Percentiles rank a stretch among this genome's conserved stretches.
These are phyloP conservation scores for Kodamaea kaohsiungensis DNA, from an alignment of 805 yeast species.

Conservation along the genomic window DNA sequence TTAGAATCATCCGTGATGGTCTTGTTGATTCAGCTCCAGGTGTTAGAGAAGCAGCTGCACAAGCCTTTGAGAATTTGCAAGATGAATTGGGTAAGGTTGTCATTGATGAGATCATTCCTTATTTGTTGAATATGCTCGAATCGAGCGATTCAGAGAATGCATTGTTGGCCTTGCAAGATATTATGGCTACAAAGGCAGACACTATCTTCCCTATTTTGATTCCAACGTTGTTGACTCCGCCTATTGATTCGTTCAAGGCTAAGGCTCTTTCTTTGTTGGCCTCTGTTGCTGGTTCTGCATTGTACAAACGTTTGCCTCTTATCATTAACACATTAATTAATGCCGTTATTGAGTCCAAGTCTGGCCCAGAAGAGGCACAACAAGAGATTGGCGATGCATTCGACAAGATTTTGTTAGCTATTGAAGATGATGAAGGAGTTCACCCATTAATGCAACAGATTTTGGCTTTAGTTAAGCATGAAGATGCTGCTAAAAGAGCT, in stretches of 20 bases:
- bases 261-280: conserved; percentile 83
- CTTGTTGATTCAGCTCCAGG: conserved; percentile 69
- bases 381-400: conserved; percentile 55
- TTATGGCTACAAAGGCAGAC: conserved; percentile 87
- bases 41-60: conserved; percentile 90
- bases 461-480: conserved; percentile 73
- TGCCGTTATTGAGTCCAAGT: conserved; percentile 45
- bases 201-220: conserved; percentile 91
- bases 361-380: conserved; percentile 38
- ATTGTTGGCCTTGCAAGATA: conserved; percentile 82
- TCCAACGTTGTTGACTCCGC: conserved; percentile 80
- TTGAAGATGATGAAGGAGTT: conserved; percentile 73
- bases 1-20: conserved; percentile 74
- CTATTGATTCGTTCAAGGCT: conserved; percentile 84
- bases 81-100: conserved; percentile 79
- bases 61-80: conserved; percentile 86
- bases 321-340: conserved; percentile 75
- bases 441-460: conserved; percentile 85
- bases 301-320: conserved; percentile 68
- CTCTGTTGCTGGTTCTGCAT: conserved; percentile 83
- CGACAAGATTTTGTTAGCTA: conserved; percentile 69
- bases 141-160: conserved; percentile 62
- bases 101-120: conserved; percentile 86
- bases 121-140: conserved; percentile 69
- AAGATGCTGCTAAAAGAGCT: conserved; percentile 63